These are phyloP conservation scores for Trametes elegans DNA, from an alignment of 768 basidiomycete species.

Conservation along the genomic window DNA sequence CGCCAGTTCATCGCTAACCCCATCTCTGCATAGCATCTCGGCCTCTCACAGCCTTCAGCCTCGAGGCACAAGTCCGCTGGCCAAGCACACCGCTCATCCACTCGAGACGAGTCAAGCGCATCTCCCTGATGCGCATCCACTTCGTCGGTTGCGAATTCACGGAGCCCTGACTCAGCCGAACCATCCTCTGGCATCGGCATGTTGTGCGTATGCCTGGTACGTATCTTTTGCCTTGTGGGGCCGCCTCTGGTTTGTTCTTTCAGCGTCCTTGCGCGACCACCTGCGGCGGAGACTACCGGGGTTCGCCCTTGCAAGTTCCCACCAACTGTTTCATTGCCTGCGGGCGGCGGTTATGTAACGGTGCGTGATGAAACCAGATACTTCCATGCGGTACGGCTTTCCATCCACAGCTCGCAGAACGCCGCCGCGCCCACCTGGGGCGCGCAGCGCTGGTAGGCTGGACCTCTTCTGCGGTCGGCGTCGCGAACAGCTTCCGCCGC, in stretches of 20 bases:
- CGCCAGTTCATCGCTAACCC: not conserved
- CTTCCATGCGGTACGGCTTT: conserved; percentile 10
- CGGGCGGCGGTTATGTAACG: conserved; percentile 8
- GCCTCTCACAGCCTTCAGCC: conserved; percentile 1
- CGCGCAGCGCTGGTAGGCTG: not conserved
- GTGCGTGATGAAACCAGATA: conserved; percentile 10
- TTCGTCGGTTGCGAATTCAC: not conserved
- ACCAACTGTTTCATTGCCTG: not conserved
- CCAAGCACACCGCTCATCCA: not conserved
- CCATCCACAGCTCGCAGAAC: conserved; percentile 1
- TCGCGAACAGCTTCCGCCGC: conserved; percentile 12
- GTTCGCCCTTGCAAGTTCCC: not conserved
- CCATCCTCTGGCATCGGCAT: not conserved
- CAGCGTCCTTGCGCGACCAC: not conserved
- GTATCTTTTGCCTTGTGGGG: not conserved
- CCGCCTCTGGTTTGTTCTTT: not conserved
- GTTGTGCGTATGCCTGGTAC: conserved; percentile 4
- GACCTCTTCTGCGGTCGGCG: conserved; percentile 1
- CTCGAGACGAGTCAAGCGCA: conserved; percentile 5
- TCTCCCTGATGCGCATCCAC: conserved; percentile 1
- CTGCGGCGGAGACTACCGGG: not conserved
- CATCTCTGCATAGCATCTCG: not conserved
- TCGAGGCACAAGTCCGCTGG: not conserved
- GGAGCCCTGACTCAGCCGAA: conserved; percentile 6
- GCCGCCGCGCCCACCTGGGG: not conserved